phyloP scores from a whole-genome alignment of 352 stramenopile genomes.

The Globisporangium nunn region DNA sequence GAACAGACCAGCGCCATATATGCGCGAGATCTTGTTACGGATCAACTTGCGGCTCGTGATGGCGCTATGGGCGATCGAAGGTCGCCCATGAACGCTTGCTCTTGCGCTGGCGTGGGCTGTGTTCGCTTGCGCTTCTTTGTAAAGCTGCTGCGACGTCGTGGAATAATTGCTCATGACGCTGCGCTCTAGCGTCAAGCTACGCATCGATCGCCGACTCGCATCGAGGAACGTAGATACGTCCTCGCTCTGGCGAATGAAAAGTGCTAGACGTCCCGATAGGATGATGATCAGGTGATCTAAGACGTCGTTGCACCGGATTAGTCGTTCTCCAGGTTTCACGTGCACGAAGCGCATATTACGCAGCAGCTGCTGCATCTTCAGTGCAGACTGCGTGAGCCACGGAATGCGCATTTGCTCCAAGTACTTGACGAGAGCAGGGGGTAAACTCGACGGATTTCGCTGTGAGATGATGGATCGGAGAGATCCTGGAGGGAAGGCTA shows the following conservation, averaged over 20 bases:
- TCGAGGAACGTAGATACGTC: slow-evolving; percentile 32
- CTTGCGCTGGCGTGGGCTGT: background rate
- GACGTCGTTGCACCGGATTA: slow-evolving; percentile 31
- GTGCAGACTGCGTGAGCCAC: slow-evolving; percentile 21
- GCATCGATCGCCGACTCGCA: slow-evolving; percentile 48
- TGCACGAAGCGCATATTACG: slow-evolving; percentile 21
- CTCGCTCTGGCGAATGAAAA: slow-evolving; percentile 34
- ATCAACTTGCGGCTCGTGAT: slow-evolving; percentile 12
- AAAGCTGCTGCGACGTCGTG: slow-evolving; percentile 56
- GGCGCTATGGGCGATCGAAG: slow-evolving; percentile 1
- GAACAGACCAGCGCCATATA: slow-evolving; percentile 22
- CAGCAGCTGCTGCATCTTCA: slow-evolving; percentile 35
- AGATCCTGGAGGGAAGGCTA: background rate
- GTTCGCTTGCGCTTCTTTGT: slow-evolving; percentile 9
- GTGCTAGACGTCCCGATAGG: slow-evolving; percentile 28
- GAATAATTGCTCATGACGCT: slow-evolving; percentile 65
- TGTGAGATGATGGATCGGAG: slow-evolving; percentile 8
- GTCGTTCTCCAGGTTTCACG: slow-evolving; percentile 28
- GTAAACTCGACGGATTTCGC: slow-evolving; percentile 7
- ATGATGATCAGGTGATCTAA: slow-evolving; percentile 44
- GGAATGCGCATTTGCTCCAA: slow-evolving; percentile 21
- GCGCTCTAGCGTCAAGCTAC: slow-evolving; percentile 45
- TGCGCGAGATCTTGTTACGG: slow-evolving; percentile 10
- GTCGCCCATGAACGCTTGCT: background rate
- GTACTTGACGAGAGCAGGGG: slow-evolving; percentile 16